A percentile compares a stretch with the other conserved stretches of the same genome.
Conservation (phyloP, 192 early-diverging fungal genomes). For the Chytriomyces hyalinus region DNA sequence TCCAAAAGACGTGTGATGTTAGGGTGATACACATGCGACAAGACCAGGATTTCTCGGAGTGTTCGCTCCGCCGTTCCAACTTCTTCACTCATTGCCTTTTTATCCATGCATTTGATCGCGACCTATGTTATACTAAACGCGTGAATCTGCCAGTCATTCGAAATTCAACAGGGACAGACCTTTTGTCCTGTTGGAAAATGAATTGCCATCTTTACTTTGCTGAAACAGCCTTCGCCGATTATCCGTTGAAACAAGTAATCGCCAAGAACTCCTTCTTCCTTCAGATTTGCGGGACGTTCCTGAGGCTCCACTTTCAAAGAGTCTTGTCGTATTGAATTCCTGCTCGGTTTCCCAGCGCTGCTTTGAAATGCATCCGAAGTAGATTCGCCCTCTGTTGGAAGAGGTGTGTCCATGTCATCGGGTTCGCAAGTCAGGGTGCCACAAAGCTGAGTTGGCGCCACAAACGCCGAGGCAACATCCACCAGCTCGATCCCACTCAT, state of each 20-base stretch:
- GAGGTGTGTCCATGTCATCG: neutral
- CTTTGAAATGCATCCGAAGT: neutral
- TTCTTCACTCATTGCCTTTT: conserved; percentile 37
- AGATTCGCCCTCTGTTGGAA: no score
- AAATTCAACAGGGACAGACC: conserved; percentile 25
- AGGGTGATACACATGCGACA: conserved; percentile 61
- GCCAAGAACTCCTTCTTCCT: conserved; percentile 30
- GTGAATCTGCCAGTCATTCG: conserved; percentile 4
- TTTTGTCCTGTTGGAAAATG: conserved; percentile 43
- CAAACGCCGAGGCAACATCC: neutral
- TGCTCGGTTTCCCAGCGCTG: neutral
- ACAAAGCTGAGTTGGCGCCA: neutral
- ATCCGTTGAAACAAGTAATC: conserved; percentile 46
- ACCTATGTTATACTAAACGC: conserved; percentile 35
- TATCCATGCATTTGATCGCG: conserved; percentile 54
- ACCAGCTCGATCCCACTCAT: conserved; percentile 4
- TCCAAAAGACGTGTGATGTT: conserved; percentile 80
- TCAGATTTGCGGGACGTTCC: neutral
- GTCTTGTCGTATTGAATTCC: neutral
- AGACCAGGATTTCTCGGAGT: conserved; percentile 62
- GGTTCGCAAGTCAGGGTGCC: neutral
- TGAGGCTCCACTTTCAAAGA: neutral
- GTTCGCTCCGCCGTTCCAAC: conserved; percentile 47
- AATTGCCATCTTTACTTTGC: conserved; percentile 52
- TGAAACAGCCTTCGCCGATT: conserved; percentile 57